Conservation (phyloP, 305 asterid species). For the Rubia occidens region DNA sequence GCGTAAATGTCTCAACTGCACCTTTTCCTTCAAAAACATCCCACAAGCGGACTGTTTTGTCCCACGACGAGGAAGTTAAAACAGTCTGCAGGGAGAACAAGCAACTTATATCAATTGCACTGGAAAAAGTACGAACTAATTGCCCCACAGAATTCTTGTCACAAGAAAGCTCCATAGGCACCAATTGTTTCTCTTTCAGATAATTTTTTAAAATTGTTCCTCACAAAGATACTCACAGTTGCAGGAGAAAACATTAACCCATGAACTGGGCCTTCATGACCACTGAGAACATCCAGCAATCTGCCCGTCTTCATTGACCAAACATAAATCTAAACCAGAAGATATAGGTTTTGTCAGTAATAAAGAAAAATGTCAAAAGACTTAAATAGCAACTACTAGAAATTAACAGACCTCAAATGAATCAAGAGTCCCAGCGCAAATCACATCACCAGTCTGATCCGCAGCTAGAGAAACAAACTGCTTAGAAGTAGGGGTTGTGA, state of each 20-base stretch:
- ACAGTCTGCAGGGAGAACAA: conserved; percentile 37
- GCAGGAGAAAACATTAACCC: conserved; percentile 92
- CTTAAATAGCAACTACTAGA: conserved; percentile 8
- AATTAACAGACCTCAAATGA: conserved; percentile 70
- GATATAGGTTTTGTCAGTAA: conserved; percentile 13
- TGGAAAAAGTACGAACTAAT: conserved; percentile 8
- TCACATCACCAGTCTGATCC: conserved; percentile 96
- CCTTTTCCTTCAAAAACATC: conserved; percentile 92
- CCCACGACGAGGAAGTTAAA: conserved; percentile 99
- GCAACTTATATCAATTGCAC: conserved; percentile 11
- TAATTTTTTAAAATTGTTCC: background rate
- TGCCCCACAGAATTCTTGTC: background rate
- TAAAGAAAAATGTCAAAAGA: conserved; percentile 11
- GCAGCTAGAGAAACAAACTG: conserved; percentile 93
- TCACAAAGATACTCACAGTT: conserved; percentile 41
- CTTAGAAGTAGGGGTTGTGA: conserved; percentile 83
- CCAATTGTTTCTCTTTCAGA: background rate
- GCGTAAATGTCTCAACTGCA: conserved; percentile 76
- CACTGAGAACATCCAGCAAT: conserved; percentile 84
- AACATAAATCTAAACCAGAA: conserved; percentile 54
- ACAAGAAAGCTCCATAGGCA: conserved; percentile 1
- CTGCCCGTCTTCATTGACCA: conserved; percentile 99
- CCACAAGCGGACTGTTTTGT: conserved; percentile 89
- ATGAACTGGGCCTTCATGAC: conserved; percentile 98
- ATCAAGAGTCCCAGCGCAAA: conserved; percentile 97